A percentile compares a stretch with the other conserved stretches of the same genome.
Conservation (phyloP, 2,329 filamentous ascomycete genomes). For the Exophiala xenobiotica region DNA sequence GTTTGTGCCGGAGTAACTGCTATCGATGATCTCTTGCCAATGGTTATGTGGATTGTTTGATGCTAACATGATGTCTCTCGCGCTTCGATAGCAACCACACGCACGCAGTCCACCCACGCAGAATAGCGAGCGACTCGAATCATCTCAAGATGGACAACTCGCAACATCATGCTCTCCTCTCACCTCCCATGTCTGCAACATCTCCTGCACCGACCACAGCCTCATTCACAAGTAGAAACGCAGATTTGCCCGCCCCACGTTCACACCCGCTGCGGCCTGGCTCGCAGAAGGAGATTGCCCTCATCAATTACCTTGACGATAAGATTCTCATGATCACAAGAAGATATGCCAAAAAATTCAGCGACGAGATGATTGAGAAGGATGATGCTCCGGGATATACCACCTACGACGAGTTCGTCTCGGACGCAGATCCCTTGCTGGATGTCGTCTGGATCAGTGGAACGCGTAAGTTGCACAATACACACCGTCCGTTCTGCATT, state of each 20-base stretch:
- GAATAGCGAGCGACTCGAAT: too few relatives aligned
- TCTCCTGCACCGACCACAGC: constrained; percentile 18
- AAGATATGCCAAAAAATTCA: constrained; percentile 54
- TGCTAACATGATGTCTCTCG: too few relatives aligned
- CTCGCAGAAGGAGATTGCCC: constrained; percentile 57
- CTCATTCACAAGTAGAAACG: constrained; percentile 28
- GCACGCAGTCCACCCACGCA: too few relatives aligned
- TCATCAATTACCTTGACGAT: constrained; percentile 59
- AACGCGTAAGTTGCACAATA: constrained; percentile 70
- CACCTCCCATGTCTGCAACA: constrained; percentile 23
- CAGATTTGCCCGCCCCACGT: constrained; percentile 52
- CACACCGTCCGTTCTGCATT: neutral
- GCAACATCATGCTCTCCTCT: constrained; percentile 9
- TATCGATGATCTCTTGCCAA: too few relatives aligned
- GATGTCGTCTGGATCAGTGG: constrained; percentile 84
- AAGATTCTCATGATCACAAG: constrained; percentile 52
- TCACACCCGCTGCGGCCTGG: constrained; percentile 54
- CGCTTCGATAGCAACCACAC: too few relatives aligned
- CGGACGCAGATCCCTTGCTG: constrained; percentile 70
- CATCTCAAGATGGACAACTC: constrained; percentile 8
- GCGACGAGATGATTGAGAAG: constrained; percentile 31
- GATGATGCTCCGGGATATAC: constrained; percentile 54
- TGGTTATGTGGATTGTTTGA: too few relatives aligned
- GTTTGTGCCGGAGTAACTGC: too few relatives aligned
- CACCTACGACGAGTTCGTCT: constrained; percentile 67